phyloP scores from a whole-genome alignment of 495 filamentous ascomycete genomes.

The Clavariopsis aquatica region DNA sequence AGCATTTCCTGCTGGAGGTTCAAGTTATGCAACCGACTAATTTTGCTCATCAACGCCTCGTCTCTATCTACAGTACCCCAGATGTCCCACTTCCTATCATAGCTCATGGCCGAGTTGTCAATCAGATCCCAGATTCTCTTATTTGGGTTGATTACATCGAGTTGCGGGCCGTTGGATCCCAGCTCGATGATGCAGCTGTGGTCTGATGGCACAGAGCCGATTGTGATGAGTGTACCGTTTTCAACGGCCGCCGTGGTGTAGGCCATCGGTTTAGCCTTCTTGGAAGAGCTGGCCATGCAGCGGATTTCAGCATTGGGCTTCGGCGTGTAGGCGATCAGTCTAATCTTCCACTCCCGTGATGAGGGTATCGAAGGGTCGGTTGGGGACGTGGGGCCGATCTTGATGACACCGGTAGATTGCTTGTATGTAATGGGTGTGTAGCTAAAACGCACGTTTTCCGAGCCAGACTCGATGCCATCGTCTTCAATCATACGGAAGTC shows the following conservation, averaged over 20 bases:
- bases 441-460: constrained; percentile 28
- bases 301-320: constrained; percentile 10
- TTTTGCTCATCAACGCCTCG: constrained; percentile 21
- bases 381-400: constrained; percentile 32
- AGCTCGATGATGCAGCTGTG: constrained; percentile 32
- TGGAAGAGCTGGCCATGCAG: constrained; percentile 19
- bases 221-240: constrained; percentile 28
- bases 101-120: constrained; percentile 22
- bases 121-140: constrained; percentile 21
- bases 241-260: constrained; percentile 16
- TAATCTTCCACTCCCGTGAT: constrained; percentile 31
- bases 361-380: constrained; percentile 31
- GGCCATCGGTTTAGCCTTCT: constrained; percentile 24
- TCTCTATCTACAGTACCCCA: constrained; percentile 11
- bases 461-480: constrained; percentile 22
- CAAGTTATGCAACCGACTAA: constrained; percentile 30
- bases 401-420: constrained; percentile 32
- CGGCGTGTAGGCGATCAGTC: constrained; percentile 26
- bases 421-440: constrained; percentile 38
- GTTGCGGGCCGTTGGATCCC: constrained; percentile 19
- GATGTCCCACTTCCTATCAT: constrained; percentile 29
- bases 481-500: constrained; percentile 35
- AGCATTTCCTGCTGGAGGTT: constrained; percentile 25
- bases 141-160: constrained; percentile 30
- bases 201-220: constrained; percentile 16